These are phyloP conservation scores for Nakazawaea anatomiae DNA, from an alignment of 805 yeast species.

Conservation along the genomic window DNA sequence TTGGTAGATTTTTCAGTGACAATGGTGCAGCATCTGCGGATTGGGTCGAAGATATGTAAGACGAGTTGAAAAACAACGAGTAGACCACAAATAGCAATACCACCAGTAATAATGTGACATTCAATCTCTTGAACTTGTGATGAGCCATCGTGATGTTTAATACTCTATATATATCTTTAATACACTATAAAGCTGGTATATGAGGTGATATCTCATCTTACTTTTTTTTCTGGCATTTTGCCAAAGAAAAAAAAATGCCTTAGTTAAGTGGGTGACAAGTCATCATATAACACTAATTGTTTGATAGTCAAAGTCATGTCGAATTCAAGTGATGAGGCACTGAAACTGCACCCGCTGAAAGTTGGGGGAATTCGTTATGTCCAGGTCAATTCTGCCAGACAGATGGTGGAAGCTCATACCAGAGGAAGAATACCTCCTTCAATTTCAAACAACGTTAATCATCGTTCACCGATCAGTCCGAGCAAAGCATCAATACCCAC, in stretches of 20 bases:
- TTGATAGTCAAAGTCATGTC: not conserved
- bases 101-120: conserved; percentile 9
- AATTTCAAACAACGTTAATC: too few species aligned
- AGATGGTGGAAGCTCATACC: conserved; percentile 48
- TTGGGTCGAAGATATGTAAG: conserved; percentile 12
- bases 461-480: too few species aligned
- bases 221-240: too few species aligned
- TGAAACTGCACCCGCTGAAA: not conserved
- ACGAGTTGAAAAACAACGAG: conserved; percentile 13
- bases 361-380: conserved; percentile 23
- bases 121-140: conserved; percentile 4
- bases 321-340: not conserved
- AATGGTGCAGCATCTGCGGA: conserved; percentile 18
- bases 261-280: too few species aligned
- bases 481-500: not conserved
- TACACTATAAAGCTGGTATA: too few species aligned
- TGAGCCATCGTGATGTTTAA: not conserved
- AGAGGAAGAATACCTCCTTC: conserved; percentile 29
- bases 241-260: too few species aligned
- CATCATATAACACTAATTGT: too few species aligned
- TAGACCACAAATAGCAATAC: conserved; percentile 15
- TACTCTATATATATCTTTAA: too few species aligned
- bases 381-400: conserved; percentile 57
- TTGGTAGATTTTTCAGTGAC: conserved; percentile 1
- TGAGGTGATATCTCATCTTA: too few species aligned